Base-by-base conservation (phyloP, 495 filamentous ascomycete genomes). In the Endocarpon pusillum region DNA sequence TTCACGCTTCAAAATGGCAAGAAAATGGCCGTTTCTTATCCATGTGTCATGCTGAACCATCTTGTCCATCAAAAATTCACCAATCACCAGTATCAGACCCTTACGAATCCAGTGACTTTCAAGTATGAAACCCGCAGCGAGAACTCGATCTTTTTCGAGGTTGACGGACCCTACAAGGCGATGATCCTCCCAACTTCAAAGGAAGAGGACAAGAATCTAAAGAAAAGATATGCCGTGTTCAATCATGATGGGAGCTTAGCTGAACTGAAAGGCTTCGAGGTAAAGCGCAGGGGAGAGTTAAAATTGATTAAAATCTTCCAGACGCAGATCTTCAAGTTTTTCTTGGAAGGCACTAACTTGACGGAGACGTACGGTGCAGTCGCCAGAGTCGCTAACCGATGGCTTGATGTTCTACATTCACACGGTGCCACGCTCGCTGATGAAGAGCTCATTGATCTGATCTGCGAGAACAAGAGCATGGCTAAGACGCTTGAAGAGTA, bases 301-400 rank as follows among this genome's bases (percentile, higher is more conserved):
- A 96, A 96, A 60, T 71, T 99, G 42, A 99, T 99, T 69, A 99
- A 99, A 56, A 99, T 94, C 45, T 99, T 99, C 57, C 89, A 99
- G 55, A 79, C 82, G 21, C 89, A 96, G 48, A 92, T 99, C 47
- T 99, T 99, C 73, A 92, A 89, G 49, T 96, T 96, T 61, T 99
- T 99, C 58, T 57, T 99, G 3, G 87, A 96, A 51, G 89, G 89
- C 2, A 65, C 64, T 17, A 91, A 81, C 2, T 57, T 99, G 33
- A 57, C 67, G 2, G 87, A 96, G 53, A 94, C 85, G 9, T 99
- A 99, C 47, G 74, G 65, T 18, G 71, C 85, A 2, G 91, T 96
- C 5, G 87, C 89, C 34, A 91, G 80, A 42, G 81, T 94, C n/a
- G 89, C 91, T 5, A 87, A 99, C 45, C 69, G 72, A 37, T 99